Base-by-base conservation (phyloP, 768 basidiomycete genomes). In the Pleurotus citrinopileatus region DNA sequence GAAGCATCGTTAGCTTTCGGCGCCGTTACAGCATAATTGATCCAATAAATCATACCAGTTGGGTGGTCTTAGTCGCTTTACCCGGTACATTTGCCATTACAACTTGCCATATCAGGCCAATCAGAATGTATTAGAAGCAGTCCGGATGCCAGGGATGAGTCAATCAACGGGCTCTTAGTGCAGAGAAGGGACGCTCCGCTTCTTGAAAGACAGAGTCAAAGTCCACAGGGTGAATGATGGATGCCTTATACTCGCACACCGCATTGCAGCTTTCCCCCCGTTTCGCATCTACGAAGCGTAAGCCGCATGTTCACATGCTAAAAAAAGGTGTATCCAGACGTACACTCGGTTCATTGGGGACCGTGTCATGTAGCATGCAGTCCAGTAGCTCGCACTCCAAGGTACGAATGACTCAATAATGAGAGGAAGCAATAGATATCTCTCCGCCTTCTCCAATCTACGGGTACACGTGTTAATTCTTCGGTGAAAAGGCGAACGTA, bases 11-110 rank as follows among this genome's bases (percentile, higher is more conserved):
- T 51, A 51, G 48, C 48, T 51, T 37, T 38, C 48, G 48, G 48
- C 48, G 48, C 48, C 48, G 29, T 51, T 51, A 51, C 48, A 51
- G 48, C 48, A 51, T 51, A 28, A 22, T 25, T 51, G 48, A 38
- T 51, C 34, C 34, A 37, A 38, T 19, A n/a, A n/a, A 51, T 51
- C 48, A 51, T 51, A 51, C 48, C 48, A 25, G 45, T 38, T 22
- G 48, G 48, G 48, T 36, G 20, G 46, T 13, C 43, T 48, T 48
- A 27, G 32, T 37, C 8, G 12, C 19, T 37, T 51, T 51, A 36
- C 32, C 48, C 32, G 29, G 34, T 10, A 34, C 34, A 51, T 51
- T 51, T 51, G 45, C 45, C 45, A 51, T 17, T 51, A 37, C 29
- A 51, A 34, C 32, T 36, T 51, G 12, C 48, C 22, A 51, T 51